Evolutionary conservation across 805 yeast species (phyloP), one percentile per base, ranked within the genome.

Genomic region (Metschnikowia bowlesiae): DNA sequence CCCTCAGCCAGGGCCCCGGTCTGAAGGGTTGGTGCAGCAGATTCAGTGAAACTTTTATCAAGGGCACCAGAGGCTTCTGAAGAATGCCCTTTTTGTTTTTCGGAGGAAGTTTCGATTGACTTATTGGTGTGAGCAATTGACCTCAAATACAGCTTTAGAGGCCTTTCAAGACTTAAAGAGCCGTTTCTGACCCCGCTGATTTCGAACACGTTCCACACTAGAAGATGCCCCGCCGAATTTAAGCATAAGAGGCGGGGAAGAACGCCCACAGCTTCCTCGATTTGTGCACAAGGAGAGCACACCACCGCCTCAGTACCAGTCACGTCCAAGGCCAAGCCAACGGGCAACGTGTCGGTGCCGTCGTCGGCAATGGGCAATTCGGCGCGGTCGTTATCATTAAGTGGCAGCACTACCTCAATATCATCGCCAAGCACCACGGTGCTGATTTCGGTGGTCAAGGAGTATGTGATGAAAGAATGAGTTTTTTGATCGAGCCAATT

Each of bases 311-410:
- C 73, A 0, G 65, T 63, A 2, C 80, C 69, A 9, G 76, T 69
- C 11, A 83, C 58, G 62, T 89, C 96, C 6, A 88, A 44, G 0
- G 81, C 81, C 9, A 87, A 55, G 5, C 96, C 96, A 22, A 87
- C 69, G 0, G 92, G 83, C 7, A 85, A 77, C 11, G 86, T 78
- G 58, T 89, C 96, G 46, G 78, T 84, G 42, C 79, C 84, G 0
- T 84, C 70, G 8, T 81, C 84, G 60, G 80, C 81, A 57, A 88
- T 70, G 1, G 96, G 96, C 54, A 89, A 70, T 28, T 81, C 76
- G 0, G 96, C 96, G 45, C 87, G 75, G 58, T 81, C 82, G 4
- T 83, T 72, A 60, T 90, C 97, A 57, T 85, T 86, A 3, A 78
- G 65, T 8, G 83, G 83, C 31, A 69, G 69, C 1, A 84, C 59